These are phyloP conservation scores for Trametes elegans DNA, from an alignment of 768 basidiomycete genomes.

Conservation along the genomic window DNA sequence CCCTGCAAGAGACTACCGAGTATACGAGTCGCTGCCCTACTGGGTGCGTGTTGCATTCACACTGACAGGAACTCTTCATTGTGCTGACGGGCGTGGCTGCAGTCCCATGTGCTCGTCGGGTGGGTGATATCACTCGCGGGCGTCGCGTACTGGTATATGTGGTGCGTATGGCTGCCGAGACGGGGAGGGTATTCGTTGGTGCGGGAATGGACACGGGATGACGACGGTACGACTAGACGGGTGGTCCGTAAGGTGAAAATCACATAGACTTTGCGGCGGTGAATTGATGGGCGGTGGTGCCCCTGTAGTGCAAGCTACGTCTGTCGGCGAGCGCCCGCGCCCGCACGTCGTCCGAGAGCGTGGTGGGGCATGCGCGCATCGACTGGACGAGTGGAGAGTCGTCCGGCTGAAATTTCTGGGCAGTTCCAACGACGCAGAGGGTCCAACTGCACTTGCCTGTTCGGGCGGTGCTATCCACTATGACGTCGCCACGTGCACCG, in stretches of 20 bases:
- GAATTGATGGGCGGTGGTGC: not conserved
- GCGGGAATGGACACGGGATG: conserved; percentile 26
- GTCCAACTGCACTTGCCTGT: not conserved
- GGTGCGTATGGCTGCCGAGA: conserved; percentile 28
- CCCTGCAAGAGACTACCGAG: conserved; percentile 47
- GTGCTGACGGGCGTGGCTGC: not conserved
- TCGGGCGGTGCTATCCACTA: conserved; percentile 3
- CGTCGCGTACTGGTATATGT: conserved; percentile 33
- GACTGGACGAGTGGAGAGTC: not conserved
- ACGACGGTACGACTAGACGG: conserved; percentile 56
- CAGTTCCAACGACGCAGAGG: conserved; percentile 3
- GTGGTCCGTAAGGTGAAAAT: conserved; percentile 43
- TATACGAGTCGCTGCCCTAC: conserved; percentile 63
- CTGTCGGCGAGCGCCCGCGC: not conserved
- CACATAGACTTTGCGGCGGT: not conserved
- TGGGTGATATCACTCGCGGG: conserved; percentile 27
- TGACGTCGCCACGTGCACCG: conserved; percentile 9
- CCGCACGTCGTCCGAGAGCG: not conserved
- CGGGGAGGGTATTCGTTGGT: conserved; percentile 29
- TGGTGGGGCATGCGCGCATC: not conserved
- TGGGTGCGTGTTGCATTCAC: conserved; percentile 53
- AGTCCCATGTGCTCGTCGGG: conserved; percentile 33
- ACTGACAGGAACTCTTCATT: no score
- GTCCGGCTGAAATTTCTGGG: not conserved
- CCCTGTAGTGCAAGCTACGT: not conserved